Evolutionary conservation across 2,329 filamentous ascomycete species (phyloP), one percentile per base, ranked within the genome.

Genomic region (Xylariaceae sp.): DNA sequence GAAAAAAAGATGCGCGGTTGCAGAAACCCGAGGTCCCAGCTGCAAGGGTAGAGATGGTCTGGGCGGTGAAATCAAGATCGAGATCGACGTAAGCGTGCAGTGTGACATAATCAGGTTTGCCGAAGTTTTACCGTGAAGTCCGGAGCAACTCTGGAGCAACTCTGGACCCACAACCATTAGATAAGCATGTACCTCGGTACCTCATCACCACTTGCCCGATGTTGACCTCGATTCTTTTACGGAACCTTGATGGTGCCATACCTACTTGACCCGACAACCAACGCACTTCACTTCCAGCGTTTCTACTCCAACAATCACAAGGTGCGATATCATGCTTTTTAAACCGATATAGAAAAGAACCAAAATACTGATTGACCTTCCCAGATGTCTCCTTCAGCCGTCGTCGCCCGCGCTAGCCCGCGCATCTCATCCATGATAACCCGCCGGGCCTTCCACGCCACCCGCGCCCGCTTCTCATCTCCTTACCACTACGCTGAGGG

Each of bases 401-500:
- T 75, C 75, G 80, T 76, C 68, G 68, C 76, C 68, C 81, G 82
- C 71, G 80, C 79, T 73, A 75, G 73, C 67, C 72, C 76, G 65
- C 75, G 80, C 73, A 74, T 86, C 72, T 84, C 85, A 71, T 77
- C 81, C 63, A 74, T 85, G 71, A 80, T 91, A 77, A 82, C 86
- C 81, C 90, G 91, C 79, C 91, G 94, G 75, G 90, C 87, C 78
- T 96, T 99, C 87, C 87, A 91, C 75, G 85, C 89, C 70, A 95
- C 92, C 73, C 89, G 89, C 70, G 76, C 87, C 72, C 90, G 89
- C 74, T 78, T 95, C 72, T 83, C 80, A 68, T 95, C 89, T 72
- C 91, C 91, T 62, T 96, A 95, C 86, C 94, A 99, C 82, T 99
- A 99, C 80, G 87, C 92, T 67, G 92, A 97, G 80, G 94, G 92